A percentile compares a stretch with the other conserved stretches of the same genome.
Conservation (phyloP, 148 eudicot genomes). For the Vaccinium corymbosum region DNA sequence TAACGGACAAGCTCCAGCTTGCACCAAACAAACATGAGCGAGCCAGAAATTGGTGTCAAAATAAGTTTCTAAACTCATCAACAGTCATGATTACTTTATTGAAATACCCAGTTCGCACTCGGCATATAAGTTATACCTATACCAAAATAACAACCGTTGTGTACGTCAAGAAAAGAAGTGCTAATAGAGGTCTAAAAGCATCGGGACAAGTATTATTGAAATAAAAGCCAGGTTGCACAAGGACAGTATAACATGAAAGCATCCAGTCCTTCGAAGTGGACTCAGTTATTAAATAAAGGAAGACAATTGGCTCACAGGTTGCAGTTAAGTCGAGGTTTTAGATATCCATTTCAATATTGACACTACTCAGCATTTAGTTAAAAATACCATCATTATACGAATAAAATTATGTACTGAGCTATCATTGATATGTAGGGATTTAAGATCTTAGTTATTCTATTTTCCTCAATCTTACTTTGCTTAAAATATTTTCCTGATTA, state of each 20-base stretch:
- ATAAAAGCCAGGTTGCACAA: neutral
- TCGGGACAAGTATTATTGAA: too few species aligned
- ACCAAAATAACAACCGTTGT: neutral
- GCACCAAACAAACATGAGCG: neutral
- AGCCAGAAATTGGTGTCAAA: neutral
- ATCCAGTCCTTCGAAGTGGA: constrained; percentile 1
- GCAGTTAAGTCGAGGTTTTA: neutral
- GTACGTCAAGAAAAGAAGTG: neutral
- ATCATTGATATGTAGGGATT: neutral
- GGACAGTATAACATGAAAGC: neutral
- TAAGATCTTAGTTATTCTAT: neutral
- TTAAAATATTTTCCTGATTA: neutral
- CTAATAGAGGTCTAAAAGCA: neutral
- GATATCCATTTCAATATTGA: neutral
- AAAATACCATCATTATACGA: neutral
- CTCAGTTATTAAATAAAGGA: neutral
- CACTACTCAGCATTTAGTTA: neutral
- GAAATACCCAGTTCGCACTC: neutral
- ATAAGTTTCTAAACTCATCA: neutral
- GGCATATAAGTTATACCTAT: neutral
- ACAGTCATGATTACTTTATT: neutral
- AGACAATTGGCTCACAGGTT: neutral
- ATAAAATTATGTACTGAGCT: neutral
- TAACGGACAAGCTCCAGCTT: neutral
- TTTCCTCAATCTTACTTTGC: neutral